Evolutionary conservation across 1,284 basidiomycete species (phyloP).

Genomic region (Xanthoconium separans): DNA sequence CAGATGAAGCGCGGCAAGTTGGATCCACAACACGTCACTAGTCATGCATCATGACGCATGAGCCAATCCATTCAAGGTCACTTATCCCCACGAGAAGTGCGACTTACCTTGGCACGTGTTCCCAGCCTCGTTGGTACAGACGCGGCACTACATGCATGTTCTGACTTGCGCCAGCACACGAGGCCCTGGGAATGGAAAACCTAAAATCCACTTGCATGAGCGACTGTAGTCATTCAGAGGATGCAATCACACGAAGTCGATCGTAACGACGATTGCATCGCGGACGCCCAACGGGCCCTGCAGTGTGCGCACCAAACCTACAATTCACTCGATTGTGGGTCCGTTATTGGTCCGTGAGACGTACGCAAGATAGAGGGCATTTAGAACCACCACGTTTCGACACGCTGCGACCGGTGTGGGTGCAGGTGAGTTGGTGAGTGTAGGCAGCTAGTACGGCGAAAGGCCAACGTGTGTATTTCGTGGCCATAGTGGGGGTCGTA

Average conservation of each 20-base stretch:
- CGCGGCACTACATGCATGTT: slow-evolving; percentile 39
- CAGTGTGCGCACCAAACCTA: slow-evolving; percentile 54
- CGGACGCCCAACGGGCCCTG: slow-evolving; percentile 57
- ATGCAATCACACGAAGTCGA: slow-evolving; percentile 50
- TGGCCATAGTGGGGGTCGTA: slow-evolving; percentile 26
- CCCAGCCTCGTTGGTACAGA: slow-evolving; percentile 65
- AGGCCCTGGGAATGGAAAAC: slow-evolving; percentile 13
- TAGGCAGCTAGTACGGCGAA: neutral
- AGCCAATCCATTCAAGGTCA: neutral
- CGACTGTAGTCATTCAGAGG: neutral
- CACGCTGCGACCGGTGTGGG: slow-evolving; percentile 47
- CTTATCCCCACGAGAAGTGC: slow-evolving; percentile 54
- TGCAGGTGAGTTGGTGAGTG: slow-evolving; percentile 8
- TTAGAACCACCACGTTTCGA: slow-evolving; percentile 56
- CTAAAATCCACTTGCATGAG: slow-evolving; percentile 12
- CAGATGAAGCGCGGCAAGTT: slow-evolving; percentile 59
- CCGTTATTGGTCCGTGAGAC: slow-evolving; percentile 8
- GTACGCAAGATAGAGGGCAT: slow-evolving; percentile 44
- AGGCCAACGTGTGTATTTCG: slow-evolving; percentile 35
- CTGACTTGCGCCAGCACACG: neutral
- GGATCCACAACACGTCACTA: slow-evolving; percentile 45
- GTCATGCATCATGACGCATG: neutral
- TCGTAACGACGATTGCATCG: slow-evolving; percentile 51
- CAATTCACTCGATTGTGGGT: neutral
- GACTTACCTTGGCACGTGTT: slow-evolving; percentile 61